These are phyloP conservation scores for Trichosporon coremiiforme DNA, from an alignment of 1,284 basidiomycete species.

Conservation along the genomic window DNA sequence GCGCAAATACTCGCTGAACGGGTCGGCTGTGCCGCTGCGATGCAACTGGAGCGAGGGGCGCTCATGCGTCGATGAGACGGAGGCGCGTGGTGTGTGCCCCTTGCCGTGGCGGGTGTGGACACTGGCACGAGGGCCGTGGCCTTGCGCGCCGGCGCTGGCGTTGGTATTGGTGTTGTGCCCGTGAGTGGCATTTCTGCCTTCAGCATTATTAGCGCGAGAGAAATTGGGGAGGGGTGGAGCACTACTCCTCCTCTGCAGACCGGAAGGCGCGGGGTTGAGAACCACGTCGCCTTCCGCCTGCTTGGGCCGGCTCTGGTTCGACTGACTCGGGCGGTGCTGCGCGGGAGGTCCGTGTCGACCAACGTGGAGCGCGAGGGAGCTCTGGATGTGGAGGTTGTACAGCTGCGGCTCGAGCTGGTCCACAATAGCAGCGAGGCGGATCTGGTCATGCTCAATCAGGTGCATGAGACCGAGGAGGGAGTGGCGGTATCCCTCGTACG, in stretches of 20 bases:
- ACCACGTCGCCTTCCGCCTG: not conserved
- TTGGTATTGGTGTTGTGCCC: not conserved
- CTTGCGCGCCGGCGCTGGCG: too few species aligned
- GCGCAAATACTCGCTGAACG: constrained; percentile 1
- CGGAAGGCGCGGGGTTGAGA: not conserved
- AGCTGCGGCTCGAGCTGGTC: constrained; percentile 35
- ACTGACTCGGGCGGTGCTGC: too few species aligned
- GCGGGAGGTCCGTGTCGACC: too few species aligned
- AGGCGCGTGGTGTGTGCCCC: not conserved
- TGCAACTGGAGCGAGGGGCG: not conserved
- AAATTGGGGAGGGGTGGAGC: constrained; percentile 10
- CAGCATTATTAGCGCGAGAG: not conserved
- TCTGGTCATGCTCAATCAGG: constrained; percentile 42
- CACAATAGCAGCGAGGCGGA: constrained; percentile 37
- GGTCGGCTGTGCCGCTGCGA: not conserved
- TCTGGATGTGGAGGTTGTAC: not conserved
- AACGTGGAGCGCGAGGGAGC: not conserved
- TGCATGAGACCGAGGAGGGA: constrained; percentile 41
- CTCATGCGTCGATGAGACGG: not conserved
- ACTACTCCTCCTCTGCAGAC: not conserved
- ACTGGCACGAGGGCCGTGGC: not conserved
- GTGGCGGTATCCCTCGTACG: constrained; percentile 34
- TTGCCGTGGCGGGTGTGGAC: not conserved
- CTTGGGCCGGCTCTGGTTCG: too few species aligned
- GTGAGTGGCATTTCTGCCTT: too few species aligned